phyloP scores from a whole-genome alignment of 1,284 basidiomycete genomes.

The Inonotus hispidus region DNA sequence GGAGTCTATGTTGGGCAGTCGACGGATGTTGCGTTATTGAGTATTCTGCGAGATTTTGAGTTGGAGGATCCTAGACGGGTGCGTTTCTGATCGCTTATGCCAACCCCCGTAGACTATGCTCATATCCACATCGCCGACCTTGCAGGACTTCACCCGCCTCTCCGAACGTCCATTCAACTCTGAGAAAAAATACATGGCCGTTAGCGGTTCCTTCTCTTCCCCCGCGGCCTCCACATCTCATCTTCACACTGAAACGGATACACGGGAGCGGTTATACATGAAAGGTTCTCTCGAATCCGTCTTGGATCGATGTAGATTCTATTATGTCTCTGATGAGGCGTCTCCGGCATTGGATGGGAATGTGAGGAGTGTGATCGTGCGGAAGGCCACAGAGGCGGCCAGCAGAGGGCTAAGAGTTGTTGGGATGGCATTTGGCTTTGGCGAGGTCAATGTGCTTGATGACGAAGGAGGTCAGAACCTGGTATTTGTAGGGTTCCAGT shows the following conservation, averaged over 20 bases:
- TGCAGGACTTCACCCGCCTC: slow-evolving; percentile 67
- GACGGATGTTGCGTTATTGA: slow-evolving; percentile 90
- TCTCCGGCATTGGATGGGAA: slow-evolving; percentile 71
- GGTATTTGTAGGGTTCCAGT: slow-evolving; percentile 89
- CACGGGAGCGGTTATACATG: slow-evolving; percentile 79
- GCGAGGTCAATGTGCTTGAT: slow-evolving; percentile 40
- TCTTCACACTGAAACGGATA: slow-evolving; percentile 32
- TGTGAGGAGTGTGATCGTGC: slow-evolving; percentile 59
- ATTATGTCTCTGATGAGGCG: slow-evolving; percentile 82
- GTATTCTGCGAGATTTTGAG: slow-evolving; percentile 70
- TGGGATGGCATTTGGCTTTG: slow-evolving; percentile 85
- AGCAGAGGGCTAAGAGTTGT: slow-evolving; percentile 81
- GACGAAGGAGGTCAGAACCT: slow-evolving; percentile 41
- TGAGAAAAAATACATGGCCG: slow-evolving; percentile 89
- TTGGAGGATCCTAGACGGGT: slow-evolving; percentile 50
- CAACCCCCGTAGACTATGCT: slow-evolving; percentile 3
- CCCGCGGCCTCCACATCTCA: no score
- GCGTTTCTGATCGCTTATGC: neutral
- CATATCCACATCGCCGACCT: neutral
- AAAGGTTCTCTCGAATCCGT: slow-evolving; percentile 92
- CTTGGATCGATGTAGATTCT: slow-evolving; percentile 80
- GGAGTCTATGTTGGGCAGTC: slow-evolving; percentile 82
- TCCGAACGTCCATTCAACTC: slow-evolving; percentile 89
- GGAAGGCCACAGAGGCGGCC: slow-evolving; percentile 69
- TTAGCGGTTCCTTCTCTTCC: slow-evolving; percentile 51